These are phyloP conservation scores for Kazachstania africana DNA, from an alignment of 805 yeast species.

Conservation along the genomic window DNA sequence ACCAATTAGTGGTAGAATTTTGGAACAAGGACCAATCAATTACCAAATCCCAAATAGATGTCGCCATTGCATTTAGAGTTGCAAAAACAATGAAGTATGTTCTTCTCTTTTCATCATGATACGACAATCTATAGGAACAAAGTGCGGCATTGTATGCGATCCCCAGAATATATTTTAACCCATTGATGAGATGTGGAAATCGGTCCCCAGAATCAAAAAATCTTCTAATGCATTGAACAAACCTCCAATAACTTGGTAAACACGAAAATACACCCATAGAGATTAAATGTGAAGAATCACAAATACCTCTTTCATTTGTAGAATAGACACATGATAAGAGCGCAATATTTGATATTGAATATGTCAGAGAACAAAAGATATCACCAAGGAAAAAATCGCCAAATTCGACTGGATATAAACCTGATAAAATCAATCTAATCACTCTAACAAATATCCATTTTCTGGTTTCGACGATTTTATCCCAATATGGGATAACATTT, in stretches of 20 bases:
- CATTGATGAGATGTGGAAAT: constrained; percentile 93
- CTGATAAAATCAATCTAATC: constrained; percentile 67
- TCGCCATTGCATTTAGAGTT: constrained; percentile 52
- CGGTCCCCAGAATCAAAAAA: constrained; percentile 86
- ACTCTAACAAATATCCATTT: constrained; percentile 64
- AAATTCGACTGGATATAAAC: constrained; percentile 90
- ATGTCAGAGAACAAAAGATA: constrained; percentile 77
- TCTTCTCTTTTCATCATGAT: constrained; percentile 27
- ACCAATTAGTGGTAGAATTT: constrained; percentile 37
- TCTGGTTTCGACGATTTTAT: constrained; percentile 42
- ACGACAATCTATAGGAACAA: constrained; percentile 55
- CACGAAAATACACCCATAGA: constrained; percentile 75
- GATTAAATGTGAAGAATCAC: constrained; percentile 73
- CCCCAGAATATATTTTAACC: constrained; percentile 60
- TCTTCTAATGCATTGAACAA: constrained; percentile 83
- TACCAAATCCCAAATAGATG: constrained; percentile 76
- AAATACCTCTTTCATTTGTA: constrained; percentile 38
- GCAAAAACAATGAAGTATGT: constrained; percentile 67
- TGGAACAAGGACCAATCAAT: constrained; percentile 95
- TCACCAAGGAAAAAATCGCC: constrained; percentile 91
- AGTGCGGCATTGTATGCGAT: constrained; percentile 58
- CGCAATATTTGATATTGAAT: constrained; percentile 74
- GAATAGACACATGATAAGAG: constrained; percentile 73
- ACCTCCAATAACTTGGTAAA: constrained; percentile 83
- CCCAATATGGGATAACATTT: constrained; percentile 22